phyloP scores from a whole-genome alignment of 768 basidiomycete species.

The Mrakia blollopis region DNA sequence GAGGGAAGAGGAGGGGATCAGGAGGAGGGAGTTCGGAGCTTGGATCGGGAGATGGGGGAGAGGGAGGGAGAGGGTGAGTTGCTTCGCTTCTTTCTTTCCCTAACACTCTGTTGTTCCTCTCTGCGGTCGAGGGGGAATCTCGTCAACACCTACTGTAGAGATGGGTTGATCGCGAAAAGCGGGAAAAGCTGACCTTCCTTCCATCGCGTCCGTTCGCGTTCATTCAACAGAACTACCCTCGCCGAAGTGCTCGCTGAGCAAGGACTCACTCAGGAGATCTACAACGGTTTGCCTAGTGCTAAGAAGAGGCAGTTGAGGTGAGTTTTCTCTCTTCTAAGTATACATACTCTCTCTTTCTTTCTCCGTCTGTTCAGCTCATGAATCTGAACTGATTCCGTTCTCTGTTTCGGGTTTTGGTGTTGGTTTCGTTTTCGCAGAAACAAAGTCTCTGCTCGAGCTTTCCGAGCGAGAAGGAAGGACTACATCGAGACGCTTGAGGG shows the following conservation, averaged over 20 bases:
- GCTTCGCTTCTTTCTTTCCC: not conserved
- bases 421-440: not conserved
- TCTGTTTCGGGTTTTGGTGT: no score
- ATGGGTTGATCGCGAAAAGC: no score
- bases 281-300: slow-evolving; percentile 34
- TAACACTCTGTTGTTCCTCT: no score
- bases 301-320: slow-evolving; percentile 43
- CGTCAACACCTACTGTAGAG: no score
- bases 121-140: no score
- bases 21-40: not conserved
- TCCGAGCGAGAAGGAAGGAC: slow-evolving; percentile 16
- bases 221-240: not conserved
- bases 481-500: slow-evolving; percentile 19
- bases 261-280: slow-evolving; percentile 15
- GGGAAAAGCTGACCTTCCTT: no score
- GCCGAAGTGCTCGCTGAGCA: slow-evolving; percentile 7
- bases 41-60: slow-evolving; percentile 6
- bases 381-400: not conserved
- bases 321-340: slow-evolving; percentile 27
- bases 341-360: not conserved
- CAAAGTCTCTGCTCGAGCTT: slow-evolving; percentile 15
- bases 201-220: not conserved
- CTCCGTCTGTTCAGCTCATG: not conserved
- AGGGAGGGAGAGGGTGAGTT: slow-evolving; percentile 9
- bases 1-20: not conserved